phyloP scores from a whole-genome alignment of 1,284 basidiomycete genomes.

The Neotropicomus parvogracilis region DNA sequence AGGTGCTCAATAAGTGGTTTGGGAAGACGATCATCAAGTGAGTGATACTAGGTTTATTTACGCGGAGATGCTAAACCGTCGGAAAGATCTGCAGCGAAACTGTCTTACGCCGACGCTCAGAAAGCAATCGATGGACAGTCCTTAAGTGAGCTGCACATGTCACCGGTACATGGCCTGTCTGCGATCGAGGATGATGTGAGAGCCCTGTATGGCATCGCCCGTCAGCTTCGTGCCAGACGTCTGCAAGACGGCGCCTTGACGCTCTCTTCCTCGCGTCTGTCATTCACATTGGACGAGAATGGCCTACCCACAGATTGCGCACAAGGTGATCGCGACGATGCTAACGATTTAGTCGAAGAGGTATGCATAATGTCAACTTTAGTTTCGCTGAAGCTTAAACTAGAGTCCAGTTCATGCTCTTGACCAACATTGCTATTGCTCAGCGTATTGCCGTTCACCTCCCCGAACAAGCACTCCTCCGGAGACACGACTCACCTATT shows the following conservation, averaged over 20 bases:
- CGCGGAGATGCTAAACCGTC: conserved; percentile 8
- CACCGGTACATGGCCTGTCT: conserved; percentile 53
- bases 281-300: conserved; percentile 78
- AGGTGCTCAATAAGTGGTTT: conserved; percentile 85
- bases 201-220: conserved; percentile 65
- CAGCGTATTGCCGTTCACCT: conserved; percentile 91
- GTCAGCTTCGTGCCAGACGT: conserved; percentile 71
- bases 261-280: conserved; percentile 69
- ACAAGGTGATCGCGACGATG: conserved; percentile 62
- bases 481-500: conserved; percentile 90
- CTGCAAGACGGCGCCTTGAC: conserved; percentile 81
- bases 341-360: conserved; percentile 88
- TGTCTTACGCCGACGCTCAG: conserved; percentile 83
- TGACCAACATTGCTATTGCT: conserved; percentile 87
- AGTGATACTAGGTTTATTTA: conserved; percentile 20
- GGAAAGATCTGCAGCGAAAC: conserved; percentile 76
- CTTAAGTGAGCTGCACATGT: conserved; percentile 51
- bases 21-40: conserved; percentile 90
- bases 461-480: conserved; percentile 91
- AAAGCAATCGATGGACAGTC: conserved; percentile 74
- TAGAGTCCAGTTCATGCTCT: conserved; percentile 78
- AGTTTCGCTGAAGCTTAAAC: conserved; percentile 3
- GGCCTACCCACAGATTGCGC: conserved; percentile 83
- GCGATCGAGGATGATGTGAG: conserved; percentile 78
- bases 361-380: conserved; percentile 37